phyloP scores from a whole-genome alignment of 306 rosid genomes.

The Cucurbita ficifolia region DNA sequence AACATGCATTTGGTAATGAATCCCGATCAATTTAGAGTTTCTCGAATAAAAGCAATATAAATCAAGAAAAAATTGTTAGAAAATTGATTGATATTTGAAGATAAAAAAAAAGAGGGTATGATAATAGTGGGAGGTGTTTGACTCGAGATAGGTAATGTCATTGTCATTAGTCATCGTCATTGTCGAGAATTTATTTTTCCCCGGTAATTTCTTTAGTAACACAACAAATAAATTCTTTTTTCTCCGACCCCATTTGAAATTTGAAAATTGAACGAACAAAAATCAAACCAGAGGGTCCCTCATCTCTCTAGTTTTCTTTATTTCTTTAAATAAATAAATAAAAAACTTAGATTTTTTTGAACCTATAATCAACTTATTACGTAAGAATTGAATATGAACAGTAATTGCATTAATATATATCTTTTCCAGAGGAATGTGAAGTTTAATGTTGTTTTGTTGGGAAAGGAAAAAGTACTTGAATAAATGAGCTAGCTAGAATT shows the following conservation, averaged over 20 bases:
- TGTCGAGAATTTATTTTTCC: no score
- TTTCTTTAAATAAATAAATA: no score
- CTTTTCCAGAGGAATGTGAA: neutral
- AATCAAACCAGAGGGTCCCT: neutral
- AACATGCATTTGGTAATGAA: no score
- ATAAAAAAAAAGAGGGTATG: neutral
- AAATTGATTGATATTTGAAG: neutral
- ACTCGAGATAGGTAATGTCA: no score
- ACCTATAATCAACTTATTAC: neutral
- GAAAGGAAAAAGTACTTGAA: slow-evolving; percentile 17
- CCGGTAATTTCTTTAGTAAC: no score
- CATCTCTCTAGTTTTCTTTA: neutral
- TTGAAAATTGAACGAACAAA: no score
- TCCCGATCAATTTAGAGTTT: no score
- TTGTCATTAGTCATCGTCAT: no score
- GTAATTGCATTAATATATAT: neutral
- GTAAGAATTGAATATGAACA: neutral
- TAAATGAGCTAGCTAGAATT: slow-evolving; percentile 27
- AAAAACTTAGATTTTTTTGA: neutral
- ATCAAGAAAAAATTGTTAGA: no score
- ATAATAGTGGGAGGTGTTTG: neutral
- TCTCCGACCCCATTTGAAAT: no score
- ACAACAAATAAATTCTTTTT: no score
- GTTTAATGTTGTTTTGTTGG: slow-evolving; percentile 7
- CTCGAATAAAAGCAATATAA: no score